phyloP scores from a whole-genome alignment of 257 asterid species.

The Penstemon newberryi region DNA sequence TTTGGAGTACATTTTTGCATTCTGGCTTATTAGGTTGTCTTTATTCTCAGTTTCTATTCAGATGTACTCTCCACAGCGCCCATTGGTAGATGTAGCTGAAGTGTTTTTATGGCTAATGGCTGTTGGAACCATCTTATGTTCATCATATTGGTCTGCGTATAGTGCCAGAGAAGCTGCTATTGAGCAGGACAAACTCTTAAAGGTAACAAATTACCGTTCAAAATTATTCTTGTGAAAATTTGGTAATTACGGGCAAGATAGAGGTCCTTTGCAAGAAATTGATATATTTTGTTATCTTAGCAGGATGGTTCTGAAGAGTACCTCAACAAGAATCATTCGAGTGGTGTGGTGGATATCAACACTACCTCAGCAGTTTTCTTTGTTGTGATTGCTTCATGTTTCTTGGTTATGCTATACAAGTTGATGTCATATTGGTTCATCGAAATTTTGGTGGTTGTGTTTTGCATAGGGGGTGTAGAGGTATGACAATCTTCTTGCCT shows the following conservation, averaged over 20 bases:
- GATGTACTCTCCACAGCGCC: conserved; percentile 86
- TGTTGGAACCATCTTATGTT: conserved; percentile 78
- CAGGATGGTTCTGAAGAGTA: conserved; percentile 87
- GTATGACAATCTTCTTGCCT: conserved; percentile 37
- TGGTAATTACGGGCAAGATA: conserved; percentile 10
- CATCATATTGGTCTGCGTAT: conserved; percentile 98
- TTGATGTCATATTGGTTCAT: conserved; percentile 85
- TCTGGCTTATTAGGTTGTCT: conserved; percentile 26
- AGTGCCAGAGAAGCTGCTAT: conserved; percentile 79
- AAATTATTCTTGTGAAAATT: conserved; percentile 5
- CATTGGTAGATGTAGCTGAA: conserved; percentile 89
- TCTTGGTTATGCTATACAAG: conserved; percentile 90
- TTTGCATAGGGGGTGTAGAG: conserved; percentile 95
- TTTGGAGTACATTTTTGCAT: conserved; percentile 1
- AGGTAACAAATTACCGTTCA: conserved; percentile 42
- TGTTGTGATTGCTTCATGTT: conserved; percentile 83
- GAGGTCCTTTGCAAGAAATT: conserved; percentile 2
- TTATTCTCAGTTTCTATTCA: conserved; percentile 74
- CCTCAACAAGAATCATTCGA: conserved; percentile 44
- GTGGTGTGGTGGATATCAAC: conserved; percentile 76
- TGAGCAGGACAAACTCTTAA: conserved; percentile 77
- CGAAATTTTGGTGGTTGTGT: conserved; percentile 88
- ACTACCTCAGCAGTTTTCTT: conserved; percentile 72
- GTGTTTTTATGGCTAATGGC: conserved; percentile 96
- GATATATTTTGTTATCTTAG: conserved; percentile 18